phyloP scores from a whole-genome alignment of 331 rosid genomes.

The Malus hybrid region DNA sequence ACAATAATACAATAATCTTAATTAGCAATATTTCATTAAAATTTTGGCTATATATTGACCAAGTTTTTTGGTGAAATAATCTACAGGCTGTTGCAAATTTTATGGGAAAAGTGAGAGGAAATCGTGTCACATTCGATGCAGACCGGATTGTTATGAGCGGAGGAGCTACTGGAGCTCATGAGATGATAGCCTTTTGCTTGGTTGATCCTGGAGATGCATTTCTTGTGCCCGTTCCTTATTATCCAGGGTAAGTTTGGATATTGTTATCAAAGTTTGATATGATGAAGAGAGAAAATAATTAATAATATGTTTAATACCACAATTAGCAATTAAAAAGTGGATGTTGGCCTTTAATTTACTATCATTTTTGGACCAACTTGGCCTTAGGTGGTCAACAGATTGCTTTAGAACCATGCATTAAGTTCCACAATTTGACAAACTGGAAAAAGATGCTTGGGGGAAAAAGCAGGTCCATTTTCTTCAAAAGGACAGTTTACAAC shows the following conservation, averaged over 20 bases:
- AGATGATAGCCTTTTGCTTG: constrained; percentile 65
- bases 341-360: neutral
- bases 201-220: constrained; percentile 89
- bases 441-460: neutral
- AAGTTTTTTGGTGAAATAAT: neutral
- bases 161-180: constrained; percentile 95
- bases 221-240: constrained; percentile 80
- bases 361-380: neutral
- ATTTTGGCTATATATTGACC: neutral
- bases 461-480: neutral
- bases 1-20: neutral
- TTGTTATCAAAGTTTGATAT: neutral
- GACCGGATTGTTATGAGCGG: constrained; percentile 91
- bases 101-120: constrained; percentile 69
- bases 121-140: constrained; percentile 57
- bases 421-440: neutral
- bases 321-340: neutral
- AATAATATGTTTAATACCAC: neutral
- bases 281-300: neutral
- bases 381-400: neutral
- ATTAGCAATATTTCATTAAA: neutral
- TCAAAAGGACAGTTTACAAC: neutral
- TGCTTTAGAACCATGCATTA: neutral
- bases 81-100: constrained; percentile 84
- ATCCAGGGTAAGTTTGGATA: constrained; percentile 51